These are phyloP conservation scores for Aspergillus jensenii DNA, from an alignment of 2,329 filamentous ascomycete species.

Conservation along the genomic window DNA sequence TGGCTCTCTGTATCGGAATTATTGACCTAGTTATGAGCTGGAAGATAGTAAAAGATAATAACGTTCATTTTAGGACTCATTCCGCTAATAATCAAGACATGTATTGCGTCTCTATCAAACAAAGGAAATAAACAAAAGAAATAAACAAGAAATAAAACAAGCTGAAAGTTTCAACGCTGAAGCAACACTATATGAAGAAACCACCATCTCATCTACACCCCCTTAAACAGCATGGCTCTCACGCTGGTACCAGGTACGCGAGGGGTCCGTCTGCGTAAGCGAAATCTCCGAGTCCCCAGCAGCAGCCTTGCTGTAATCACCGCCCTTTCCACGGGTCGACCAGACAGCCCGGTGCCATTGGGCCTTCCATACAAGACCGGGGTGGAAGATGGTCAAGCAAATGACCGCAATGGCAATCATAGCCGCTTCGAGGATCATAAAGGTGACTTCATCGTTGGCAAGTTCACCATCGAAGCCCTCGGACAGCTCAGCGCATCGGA, in stretches of 20 bases:
- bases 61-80: too few relatives aligned
- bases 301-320: neutral
- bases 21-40: too few relatives aligned
- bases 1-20: too few relatives aligned
- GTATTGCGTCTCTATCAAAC: too few relatives aligned
- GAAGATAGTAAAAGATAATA: too few relatives aligned
- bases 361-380: constrained; percentile 28
- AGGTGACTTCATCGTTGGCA: constrained; percentile 52
- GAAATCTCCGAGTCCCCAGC: neutral
- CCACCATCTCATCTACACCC: neutral
- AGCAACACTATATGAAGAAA: too few relatives aligned
- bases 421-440: constrained; percentile 55
- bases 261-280: neutral
- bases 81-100: too few relatives aligned
- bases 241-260: neutral
- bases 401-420: constrained; percentile 53
- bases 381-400: constrained; percentile 50
- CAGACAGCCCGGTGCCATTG: constrained; percentile 14
- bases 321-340: neutral
- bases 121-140: too few relatives aligned
- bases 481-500: constrained; percentile 52
- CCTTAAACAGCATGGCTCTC: neutral
- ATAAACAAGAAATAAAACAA: too few relatives aligned
- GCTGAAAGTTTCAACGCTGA: too few relatives aligned
- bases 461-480: constrained; percentile 48